phyloP scores from a whole-genome alignment of 176 grass and related monocot species.

The Triticum urartu region DNA sequence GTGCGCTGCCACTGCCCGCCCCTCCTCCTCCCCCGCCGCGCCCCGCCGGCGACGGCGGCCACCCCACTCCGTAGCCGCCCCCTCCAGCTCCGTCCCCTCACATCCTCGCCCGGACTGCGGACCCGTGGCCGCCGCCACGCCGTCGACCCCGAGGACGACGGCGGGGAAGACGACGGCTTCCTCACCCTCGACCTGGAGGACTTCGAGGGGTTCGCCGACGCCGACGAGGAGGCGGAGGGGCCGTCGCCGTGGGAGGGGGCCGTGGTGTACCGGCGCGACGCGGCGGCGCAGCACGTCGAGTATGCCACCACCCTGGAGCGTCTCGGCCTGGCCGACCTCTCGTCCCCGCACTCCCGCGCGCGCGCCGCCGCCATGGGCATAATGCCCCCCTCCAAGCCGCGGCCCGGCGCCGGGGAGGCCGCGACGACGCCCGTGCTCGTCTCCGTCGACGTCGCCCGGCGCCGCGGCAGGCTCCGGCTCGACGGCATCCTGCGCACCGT shows the following conservation, averaged over 20 bases:
- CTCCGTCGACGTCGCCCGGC: constrained; percentile 66
- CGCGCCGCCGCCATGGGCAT: constrained; percentile 62
- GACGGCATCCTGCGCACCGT: constrained; percentile 77
- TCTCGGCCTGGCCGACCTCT: constrained; percentile 63
- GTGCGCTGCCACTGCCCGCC: background rate
- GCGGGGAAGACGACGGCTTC: background rate
- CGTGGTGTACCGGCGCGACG: constrained; percentile 72
- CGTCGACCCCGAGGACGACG: background rate
- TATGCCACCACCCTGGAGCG: constrained; percentile 67
- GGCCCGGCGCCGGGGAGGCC: background rate
- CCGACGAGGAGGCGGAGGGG: background rate
- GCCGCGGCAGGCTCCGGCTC: constrained; percentile 56
- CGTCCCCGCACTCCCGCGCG: constrained; percentile 2
- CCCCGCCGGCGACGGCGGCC: background rate
- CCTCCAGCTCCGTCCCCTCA: background rate
- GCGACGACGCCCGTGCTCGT: constrained; percentile 44
- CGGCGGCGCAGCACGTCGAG: constrained; percentile 59
- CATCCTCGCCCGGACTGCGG: background rate
- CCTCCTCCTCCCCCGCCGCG: background rate
- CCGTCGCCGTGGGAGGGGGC: constrained; percentile 55
- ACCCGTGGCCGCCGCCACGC: background rate
- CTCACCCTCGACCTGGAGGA: constrained; percentile 35
- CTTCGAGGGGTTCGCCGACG: background rate
- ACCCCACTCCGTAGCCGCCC: background rate
- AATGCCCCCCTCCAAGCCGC: background rate